These are phyloP conservation scores for Fusarium beomiforme DNA, from an alignment of 2,329 filamentous ascomycete species.

Conservation along the genomic window DNA sequence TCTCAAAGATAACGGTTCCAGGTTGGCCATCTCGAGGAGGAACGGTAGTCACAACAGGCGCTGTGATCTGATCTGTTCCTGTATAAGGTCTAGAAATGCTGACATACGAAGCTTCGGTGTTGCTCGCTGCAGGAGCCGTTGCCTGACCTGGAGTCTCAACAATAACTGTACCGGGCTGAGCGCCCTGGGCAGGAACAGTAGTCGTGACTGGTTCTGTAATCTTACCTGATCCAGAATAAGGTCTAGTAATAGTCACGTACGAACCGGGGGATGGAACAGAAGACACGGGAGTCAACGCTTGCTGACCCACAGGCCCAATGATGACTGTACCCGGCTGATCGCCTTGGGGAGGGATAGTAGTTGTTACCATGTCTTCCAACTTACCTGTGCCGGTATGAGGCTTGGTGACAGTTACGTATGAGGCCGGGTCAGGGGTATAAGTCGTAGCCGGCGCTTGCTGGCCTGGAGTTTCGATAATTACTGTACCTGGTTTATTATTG, in stretches of 20 bases:
- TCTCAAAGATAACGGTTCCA: conserved; percentile 22
- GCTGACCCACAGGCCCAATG: too few relatives aligned
- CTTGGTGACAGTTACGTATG: conserved; percentile 9
- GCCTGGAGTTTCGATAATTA: conserved; percentile 18
- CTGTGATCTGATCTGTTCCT: conserved; percentile 3
- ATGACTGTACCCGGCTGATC: too few relatives aligned
- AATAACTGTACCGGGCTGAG: conserved; percentile 5
- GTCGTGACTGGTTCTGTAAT: neutral
- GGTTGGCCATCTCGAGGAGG: conserved; percentile 6
- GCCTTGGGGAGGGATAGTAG: too few relatives aligned
- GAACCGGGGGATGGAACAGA: too few relatives aligned
- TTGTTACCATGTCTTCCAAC: neutral
- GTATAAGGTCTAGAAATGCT: conserved; percentile 8
- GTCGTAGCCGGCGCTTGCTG: conserved; percentile 4
- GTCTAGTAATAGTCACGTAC: neutral
- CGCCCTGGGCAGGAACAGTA: neutral
- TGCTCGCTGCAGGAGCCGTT: neutral
- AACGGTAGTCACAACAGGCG: conserved; percentile 4
- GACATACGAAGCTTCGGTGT: neutral
- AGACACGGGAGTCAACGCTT: too few relatives aligned
- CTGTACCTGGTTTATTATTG: conserved; percentile 8
- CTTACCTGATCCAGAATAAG: neutral
- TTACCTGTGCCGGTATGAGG: too few relatives aligned
- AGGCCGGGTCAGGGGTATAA: neutral
- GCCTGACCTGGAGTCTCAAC: neutral